Evolutionary conservation across 2,329 filamentous ascomycete genomes (phyloP), one percentile per base, ranked within the genome.

Genomic region (Ophiostoma sp.): DNA sequence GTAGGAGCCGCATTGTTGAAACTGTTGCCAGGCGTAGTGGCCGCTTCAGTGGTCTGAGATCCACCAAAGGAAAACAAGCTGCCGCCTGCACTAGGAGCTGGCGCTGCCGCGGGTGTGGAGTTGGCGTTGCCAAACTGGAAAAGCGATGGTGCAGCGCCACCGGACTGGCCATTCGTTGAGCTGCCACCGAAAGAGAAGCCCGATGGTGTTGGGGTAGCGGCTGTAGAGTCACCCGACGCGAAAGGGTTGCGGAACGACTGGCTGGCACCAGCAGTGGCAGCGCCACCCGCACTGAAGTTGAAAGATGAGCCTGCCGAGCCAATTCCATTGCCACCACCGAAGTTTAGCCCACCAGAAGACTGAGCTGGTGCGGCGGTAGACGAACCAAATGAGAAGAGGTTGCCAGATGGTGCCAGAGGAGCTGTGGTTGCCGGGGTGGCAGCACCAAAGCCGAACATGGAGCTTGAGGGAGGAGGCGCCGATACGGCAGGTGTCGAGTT

Each of bases 221-320:
- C 73, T 8, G 73, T 64, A 64, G 70, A 58, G 65, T 73, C 73
- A 66, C 75, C 69, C 70, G 73, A 55, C 70, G 74, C 76, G 69
- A 82, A 82, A 0, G 79, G 72, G 67, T 78, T 81, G 69, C 76
- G 79, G 67, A 80, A 75, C 3, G 80, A 72, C 47, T 76, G 73
- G 9, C 71, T 71, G 44, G 41, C 45, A 38, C 36, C 44, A n/a
- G 72, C 71, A 5, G 16, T 52, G 60, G 72, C 73, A 8, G 40
- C 49, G 6, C 75, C 76, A 5, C 75, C 78, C 7, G 76, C 74
- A 12, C 73, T 76, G 69, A 81, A 82, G 3, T 76, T 80, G 69
- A 81, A 81, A 0, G 77, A 79, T 3, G 75, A 68, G n/a, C 71
- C 69, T 0, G 72, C 74, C 41, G 71, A 74, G 27, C 68, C 71